These are phyloP conservation scores for Daldinia childiae DNA, from an alignment of 495 filamentous ascomycete species.

Conservation along the genomic window DNA sequence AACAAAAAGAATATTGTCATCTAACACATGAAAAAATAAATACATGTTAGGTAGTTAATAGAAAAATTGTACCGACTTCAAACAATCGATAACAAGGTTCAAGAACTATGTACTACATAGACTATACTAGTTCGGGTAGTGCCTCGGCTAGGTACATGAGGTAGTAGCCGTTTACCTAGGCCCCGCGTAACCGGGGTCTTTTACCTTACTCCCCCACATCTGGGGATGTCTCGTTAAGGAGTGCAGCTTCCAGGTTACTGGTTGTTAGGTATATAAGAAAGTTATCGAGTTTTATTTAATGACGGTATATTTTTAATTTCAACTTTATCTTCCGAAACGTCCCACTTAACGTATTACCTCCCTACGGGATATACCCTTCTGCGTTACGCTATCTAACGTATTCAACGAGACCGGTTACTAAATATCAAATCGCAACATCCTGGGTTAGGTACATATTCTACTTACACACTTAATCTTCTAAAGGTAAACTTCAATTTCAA, in stretches of 20 bases:
- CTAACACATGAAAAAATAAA: not conserved
- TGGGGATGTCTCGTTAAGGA: not conserved
- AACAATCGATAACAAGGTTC: not conserved
- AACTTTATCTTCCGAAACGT: not conserved
- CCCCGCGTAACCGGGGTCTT: not conserved
- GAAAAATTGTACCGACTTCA: not conserved
- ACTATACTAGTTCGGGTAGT: conserved; percentile 23
- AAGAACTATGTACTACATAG: not conserved
- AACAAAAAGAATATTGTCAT: not conserved
- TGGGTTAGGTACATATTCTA: no score
- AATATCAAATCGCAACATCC: no score
- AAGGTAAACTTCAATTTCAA: conserved; percentile 8
- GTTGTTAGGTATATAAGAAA: not conserved
- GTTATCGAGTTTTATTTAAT: not conserved
- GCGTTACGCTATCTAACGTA: not conserved
- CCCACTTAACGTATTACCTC: not conserved
- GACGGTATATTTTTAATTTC: not conserved
- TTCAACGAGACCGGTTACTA: not conserved
- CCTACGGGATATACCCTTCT: not conserved
- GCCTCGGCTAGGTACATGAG: conserved; percentile 20
- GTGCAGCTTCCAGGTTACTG: not conserved
- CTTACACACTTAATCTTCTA: no score
- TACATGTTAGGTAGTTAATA: no score
- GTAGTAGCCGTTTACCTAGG: not conserved
- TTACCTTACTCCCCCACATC: not conserved